phyloP scores from a whole-genome alignment of 768 basidiomycete species.

The Polyporus arcularius region DNA sequence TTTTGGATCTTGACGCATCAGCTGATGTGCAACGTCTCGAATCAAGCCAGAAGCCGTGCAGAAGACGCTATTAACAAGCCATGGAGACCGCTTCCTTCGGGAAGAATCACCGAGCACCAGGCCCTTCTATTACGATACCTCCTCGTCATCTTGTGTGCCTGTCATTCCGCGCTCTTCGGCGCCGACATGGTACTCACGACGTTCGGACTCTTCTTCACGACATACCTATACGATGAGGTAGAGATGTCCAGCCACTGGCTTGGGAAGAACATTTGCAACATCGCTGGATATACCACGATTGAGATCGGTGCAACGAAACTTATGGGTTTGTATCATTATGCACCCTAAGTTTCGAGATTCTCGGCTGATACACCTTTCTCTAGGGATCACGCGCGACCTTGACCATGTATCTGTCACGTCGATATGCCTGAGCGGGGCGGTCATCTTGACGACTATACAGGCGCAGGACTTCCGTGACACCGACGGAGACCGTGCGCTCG shows the following conservation, averaged over 20 bases:
- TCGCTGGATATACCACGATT: constrained; percentile 33
- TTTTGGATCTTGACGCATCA: constrained; percentile 37
- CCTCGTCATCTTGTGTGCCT: constrained; percentile 31
- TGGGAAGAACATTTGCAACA: constrained; percentile 34
- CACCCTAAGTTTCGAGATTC: background rate
- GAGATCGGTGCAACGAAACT: constrained; percentile 35
- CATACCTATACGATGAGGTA: constrained; percentile 34
- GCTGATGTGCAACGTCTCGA: constrained; percentile 36
- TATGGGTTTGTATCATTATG: constrained; percentile 16
- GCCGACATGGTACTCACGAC: constrained; percentile 19
- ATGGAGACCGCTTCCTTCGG: constrained; percentile 40
- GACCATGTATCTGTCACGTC: background rate
- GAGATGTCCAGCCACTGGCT: constrained; percentile 29
- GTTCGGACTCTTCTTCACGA: constrained; percentile 8
- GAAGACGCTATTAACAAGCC: constrained; percentile 38
- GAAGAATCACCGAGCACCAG: constrained; percentile 28
- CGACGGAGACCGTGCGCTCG: constrained; percentile 2
- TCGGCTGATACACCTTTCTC: background rate
- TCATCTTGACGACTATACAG: constrained; percentile 13
- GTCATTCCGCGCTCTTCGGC: constrained; percentile 1
- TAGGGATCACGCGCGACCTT: background rate
- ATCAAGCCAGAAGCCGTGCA: constrained; percentile 28
- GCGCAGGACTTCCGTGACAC: constrained; percentile 11
- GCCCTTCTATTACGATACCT: constrained; percentile 34
- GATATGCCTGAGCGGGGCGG: background rate